Percentiles rank a stretch among this genome's conserved stretches.
phyloP scores from a whole-genome alignment of 352 stramenopile genomes.

The Phytophthora sansomeana region DNA sequence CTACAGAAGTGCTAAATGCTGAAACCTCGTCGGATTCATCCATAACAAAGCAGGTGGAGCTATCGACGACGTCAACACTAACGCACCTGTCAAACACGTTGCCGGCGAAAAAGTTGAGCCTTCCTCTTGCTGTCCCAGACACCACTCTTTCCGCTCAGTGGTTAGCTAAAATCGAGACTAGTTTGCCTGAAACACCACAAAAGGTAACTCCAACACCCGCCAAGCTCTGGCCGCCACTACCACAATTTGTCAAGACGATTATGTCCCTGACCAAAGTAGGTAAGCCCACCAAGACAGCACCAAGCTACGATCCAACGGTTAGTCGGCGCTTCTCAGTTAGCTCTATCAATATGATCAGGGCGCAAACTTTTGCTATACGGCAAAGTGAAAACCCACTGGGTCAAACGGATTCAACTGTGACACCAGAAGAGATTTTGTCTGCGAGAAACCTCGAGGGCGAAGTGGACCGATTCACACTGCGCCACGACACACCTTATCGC shows the following conservation, averaged over 20 bases:
- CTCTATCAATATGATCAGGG: slow-evolving; percentile 25
- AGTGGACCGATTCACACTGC: slow-evolving; percentile 48
- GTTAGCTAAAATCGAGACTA: not conserved
- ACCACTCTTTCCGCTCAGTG: not conserved
- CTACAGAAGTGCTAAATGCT: not conserved
- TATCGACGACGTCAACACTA: no score
- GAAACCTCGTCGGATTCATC: no score
- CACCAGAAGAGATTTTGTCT: slow-evolving; percentile 38
- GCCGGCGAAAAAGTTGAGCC: slow-evolving; percentile 13
- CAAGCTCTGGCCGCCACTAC: not conserved
- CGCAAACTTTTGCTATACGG: not conserved
- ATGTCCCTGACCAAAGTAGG: not conserved
- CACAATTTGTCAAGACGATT: not conserved
- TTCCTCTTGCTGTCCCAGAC: slow-evolving; percentile 8
- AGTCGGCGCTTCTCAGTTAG: slow-evolving; percentile 48
- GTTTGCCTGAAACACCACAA: not conserved
- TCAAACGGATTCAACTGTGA: not conserved
- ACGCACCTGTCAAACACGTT: no score
- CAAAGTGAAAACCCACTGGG: no score
- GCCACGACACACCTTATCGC: slow-evolving; percentile 47
- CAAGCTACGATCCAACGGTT: slow-evolving; percentile 6
- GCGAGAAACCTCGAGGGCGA: slow-evolving; percentile 34
- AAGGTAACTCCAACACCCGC: not conserved
- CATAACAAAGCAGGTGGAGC: no score
- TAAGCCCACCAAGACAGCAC: not conserved